Evolutionary conservation across 2,329 filamentous ascomycete species (phyloP).

Genomic region (Zymoseptoria passerinii): DNA sequence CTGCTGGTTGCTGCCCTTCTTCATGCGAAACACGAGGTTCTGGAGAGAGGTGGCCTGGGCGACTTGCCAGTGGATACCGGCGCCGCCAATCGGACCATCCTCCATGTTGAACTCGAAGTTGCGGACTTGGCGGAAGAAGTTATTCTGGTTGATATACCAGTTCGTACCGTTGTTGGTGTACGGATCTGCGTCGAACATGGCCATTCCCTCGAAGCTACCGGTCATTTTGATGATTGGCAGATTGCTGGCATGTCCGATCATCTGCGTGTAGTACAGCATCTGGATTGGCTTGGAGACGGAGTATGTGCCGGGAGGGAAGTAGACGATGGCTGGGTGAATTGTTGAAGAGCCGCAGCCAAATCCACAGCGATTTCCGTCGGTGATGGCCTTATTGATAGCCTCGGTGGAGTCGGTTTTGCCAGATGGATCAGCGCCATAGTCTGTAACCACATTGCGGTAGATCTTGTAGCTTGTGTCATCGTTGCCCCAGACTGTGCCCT

Average conservation of each 20-base stretch:
- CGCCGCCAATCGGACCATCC: conserved; percentile 27
- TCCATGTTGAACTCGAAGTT: conserved; percentile 46
- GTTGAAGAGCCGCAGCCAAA: conserved; percentile 75
- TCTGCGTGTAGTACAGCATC: conserved; percentile 87
- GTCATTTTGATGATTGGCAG: conserved; percentile 56
- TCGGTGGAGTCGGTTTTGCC: conserved; percentile 72
- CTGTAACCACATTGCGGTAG: conserved; percentile 39
- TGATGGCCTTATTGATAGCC: conserved; percentile 79
- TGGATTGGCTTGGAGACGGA: conserved; percentile 69
- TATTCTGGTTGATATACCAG: conserved; percentile 48
- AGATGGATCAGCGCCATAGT: conserved; percentile 44
- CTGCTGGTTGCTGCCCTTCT: conserved; percentile 41
- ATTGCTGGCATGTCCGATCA: conserved; percentile 68
- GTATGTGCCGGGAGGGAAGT: conserved; percentile 86
- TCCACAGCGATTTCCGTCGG: conserved; percentile 70
- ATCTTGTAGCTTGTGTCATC: conserved; percentile 57
- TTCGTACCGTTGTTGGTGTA: conserved; percentile 53
- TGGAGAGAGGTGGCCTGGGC: conserved; percentile 52
- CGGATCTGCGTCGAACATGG: conserved; percentile 79
- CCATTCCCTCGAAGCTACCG: conserved; percentile 68
- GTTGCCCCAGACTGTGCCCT: conserved; percentile 60
- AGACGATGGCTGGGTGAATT: conserved; percentile 74
- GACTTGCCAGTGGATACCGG: conserved; percentile 47
- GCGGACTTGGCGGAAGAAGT: conserved; percentile 48
- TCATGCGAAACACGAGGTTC: conserved; percentile 54